Base-by-base conservation (phyloP, 192 early-diverging fungal genomes). In the Umbelopsis ramanniana region DNA sequence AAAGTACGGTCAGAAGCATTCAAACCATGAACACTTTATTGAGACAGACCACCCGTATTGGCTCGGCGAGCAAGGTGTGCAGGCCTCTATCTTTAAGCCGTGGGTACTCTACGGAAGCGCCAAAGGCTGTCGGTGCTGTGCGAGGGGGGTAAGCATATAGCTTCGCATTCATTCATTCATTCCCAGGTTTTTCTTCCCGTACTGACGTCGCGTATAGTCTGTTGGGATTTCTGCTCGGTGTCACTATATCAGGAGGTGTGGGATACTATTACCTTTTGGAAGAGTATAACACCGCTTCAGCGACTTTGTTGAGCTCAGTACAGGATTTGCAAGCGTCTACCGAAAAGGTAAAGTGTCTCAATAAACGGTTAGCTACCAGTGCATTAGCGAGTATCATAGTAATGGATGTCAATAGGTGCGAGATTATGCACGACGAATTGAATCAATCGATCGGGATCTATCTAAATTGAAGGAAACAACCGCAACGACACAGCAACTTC, bases 181-280 rank as follows among this genome's bases (percentile, higher is more conserved):
- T 63, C 57, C 19, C 57, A 35, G 22, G 8, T 26, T 9, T 9
- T 53, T 26, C 21, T 4, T 23, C 4, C 22, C 12, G 11, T 63
- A 14, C 33, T 35, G 1, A 0, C 17, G 11, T 35, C 37, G 17
- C 69, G 19, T 15, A 50, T 6, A 78, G 76, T n/a, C 79, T 92
- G 47, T 83, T 94, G 74, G 93, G 93, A 37, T 94, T 95, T 71
- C 79, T 94, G 46, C 72, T 93, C 5, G 94, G 94, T 24, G 87
- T 89, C n/a, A 88, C 91, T 33, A 75, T 84, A 46, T 86, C 93
- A 37, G 91, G 91, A 14, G 86, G 89, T 21, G 82, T 86, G 29
- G 93, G 93, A 33, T 97, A 95, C 77, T 89, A 92, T 57, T 93
- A 92, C 73, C 84, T 97, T 55, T 83, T 97, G 48, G 93, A 94